phyloP scores from a whole-genome alignment of 371 early-diverging fungal species.

The Quaeritorhiza haematococci region DNA sequence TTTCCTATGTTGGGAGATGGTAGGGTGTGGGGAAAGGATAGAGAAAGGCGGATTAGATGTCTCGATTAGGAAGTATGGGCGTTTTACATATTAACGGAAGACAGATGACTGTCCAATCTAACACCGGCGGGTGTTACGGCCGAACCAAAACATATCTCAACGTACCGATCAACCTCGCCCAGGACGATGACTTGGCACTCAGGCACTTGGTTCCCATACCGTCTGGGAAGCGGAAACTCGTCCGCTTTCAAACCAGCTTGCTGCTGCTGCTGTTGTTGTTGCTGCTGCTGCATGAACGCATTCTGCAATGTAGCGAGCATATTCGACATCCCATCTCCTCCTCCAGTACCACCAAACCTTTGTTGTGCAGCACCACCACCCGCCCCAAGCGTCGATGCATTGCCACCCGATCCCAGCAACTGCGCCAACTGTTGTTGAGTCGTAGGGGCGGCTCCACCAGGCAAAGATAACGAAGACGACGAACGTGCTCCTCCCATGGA shows the following conservation, averaged over 20 bases:
- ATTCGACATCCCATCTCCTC: too few relatives aligned
- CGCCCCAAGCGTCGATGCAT: neutral
- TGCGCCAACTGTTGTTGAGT: too few relatives aligned
- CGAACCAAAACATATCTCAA: too few relatives aligned
- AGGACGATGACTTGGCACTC: slow-evolving; percentile 36
- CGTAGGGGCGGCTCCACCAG: too few relatives aligned
- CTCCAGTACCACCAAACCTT: too few relatives aligned
- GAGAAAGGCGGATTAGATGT: slow-evolving; percentile 2
- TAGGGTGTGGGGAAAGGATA: neutral
- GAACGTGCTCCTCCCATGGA: too few relatives aligned
- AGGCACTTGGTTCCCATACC: slow-evolving; percentile 31
- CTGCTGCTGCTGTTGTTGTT: slow-evolving; percentile 4
- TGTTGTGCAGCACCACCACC: neutral
- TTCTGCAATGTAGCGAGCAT: slow-evolving; percentile 4
- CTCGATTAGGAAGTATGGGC: neutral
- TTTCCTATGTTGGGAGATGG: too few relatives aligned
- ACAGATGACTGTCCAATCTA: too few relatives aligned
- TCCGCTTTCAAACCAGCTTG: slow-evolving; percentile 15
- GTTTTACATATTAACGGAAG: too few relatives aligned
- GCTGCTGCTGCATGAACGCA: neutral
- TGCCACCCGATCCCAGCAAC: too few relatives aligned
- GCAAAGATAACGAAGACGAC: too few relatives aligned
- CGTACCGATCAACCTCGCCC: slow-evolving; percentile 29
- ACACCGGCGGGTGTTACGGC: too few relatives aligned
- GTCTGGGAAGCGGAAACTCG: slow-evolving; percentile 27